These are phyloP conservation scores for Athelia sp. DNA, from an alignment of 1,284 basidiomycete genomes.

Conservation along the genomic window DNA sequence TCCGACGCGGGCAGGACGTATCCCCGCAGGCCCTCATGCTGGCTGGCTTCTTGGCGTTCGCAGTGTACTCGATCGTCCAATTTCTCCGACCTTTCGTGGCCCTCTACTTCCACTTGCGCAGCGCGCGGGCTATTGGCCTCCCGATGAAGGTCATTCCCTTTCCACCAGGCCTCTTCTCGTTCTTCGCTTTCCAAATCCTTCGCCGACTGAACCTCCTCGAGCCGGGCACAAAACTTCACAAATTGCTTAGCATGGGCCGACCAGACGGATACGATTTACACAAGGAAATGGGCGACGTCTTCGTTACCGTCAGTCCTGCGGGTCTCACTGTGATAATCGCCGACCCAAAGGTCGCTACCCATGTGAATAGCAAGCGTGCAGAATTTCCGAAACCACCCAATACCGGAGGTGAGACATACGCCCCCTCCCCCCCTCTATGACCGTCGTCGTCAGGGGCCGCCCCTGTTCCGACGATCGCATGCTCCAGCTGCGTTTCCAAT, in stretches of 20 bases:
- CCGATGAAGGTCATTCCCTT: slow-evolving; percentile 14
- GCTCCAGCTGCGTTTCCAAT: neutral
- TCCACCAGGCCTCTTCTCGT: slow-evolving; percentile 13
- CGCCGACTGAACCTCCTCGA: slow-evolving; percentile 5
- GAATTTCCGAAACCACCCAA: slow-evolving; percentile 10
- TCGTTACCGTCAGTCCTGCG: slow-evolving; percentile 10
- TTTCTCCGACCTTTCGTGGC: slow-evolving; percentile 8
- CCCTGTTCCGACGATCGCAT: no score
- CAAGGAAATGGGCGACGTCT: slow-evolving; percentile 12
- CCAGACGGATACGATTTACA: slow-evolving; percentile 13
- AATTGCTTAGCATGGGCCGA: slow-evolving; percentile 11
- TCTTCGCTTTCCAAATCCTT: slow-evolving; percentile 11
- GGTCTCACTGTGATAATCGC: slow-evolving; percentile 7
- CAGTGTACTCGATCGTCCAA: slow-evolving; percentile 3
- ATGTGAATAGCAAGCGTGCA: slow-evolving; percentile 5
- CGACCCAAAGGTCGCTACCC: slow-evolving; percentile 9
- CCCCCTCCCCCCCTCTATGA: no score
- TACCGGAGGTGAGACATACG: slow-evolving; percentile 7
- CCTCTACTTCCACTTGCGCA: slow-evolving; percentile 5
- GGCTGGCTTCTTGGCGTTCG: neutral
- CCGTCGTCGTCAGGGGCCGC: neutral
- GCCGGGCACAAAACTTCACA: slow-evolving; percentile 9
- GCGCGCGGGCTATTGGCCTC: slow-evolving; percentile 8
- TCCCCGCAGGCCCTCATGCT: neutral
- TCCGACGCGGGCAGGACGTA: neutral